phyloP scores from a whole-genome alignment of 1,139 yeast species.

The Yamadazyma siamensis region DNA sequence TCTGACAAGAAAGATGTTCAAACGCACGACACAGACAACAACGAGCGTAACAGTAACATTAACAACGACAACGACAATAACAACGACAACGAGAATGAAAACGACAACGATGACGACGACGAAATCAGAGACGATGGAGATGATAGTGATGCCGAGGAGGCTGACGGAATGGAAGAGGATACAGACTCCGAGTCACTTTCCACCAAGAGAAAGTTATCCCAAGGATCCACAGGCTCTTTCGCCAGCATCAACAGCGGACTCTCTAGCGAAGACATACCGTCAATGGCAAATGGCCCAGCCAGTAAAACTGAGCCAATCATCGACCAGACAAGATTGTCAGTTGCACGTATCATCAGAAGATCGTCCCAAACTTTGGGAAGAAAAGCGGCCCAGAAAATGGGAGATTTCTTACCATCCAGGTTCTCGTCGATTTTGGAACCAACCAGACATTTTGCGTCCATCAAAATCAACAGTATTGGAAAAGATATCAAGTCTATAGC shows the following conservation, averaged over 20 bases:
- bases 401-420: constrained; percentile 79
- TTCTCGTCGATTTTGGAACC: constrained; percentile 89
- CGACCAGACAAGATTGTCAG: constrained; percentile 66
- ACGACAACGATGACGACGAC: constrained; percentile 13
- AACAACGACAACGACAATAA: constrained; percentile 24
- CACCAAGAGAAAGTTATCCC: constrained; percentile 39
- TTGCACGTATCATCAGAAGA: constrained; percentile 63
- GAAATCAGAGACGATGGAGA: constrained; percentile 29
- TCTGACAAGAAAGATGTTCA: constrained; percentile 12
- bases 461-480: constrained; percentile 70
- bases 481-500: constrained; percentile 64
- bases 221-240: constrained; percentile 37
- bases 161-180: constrained; percentile 17
- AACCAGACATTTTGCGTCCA: constrained; percentile 88
- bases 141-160: constrained; percentile 9
- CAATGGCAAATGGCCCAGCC: constrained; percentile 13
- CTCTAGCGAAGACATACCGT: constrained; percentile 25
- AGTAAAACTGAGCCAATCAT: constrained; percentile 57
- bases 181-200: constrained; percentile 19
- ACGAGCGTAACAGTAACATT: constrained; percentile 12
- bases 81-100: constrained; percentile 32
- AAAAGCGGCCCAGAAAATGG: constrained; percentile 85
- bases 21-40: constrained; percentile 32
- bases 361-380: constrained; percentile 60
- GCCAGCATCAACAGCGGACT: constrained; percentile 34